Evolutionary conservation across 495 filamentous ascomycete genomes (phyloP), one percentile per base, ranked within the genome.

Genomic region (Aspergillus egyptiacus): DNA sequence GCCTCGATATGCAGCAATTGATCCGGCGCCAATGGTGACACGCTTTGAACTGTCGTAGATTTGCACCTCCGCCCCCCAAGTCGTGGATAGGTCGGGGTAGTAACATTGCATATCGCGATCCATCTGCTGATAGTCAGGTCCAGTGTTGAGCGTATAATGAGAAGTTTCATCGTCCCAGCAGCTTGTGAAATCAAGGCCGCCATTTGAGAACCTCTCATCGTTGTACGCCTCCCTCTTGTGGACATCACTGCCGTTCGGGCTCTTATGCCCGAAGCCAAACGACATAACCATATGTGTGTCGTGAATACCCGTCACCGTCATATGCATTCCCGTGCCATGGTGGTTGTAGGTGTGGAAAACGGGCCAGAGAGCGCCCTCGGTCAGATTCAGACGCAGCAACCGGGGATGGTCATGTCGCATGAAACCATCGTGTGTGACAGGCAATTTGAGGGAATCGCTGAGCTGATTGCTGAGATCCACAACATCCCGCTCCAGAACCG

Each of bases 111-210:
- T 33, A 33, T 46, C 25, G 2, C 15, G 2, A 19, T 46, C 42
- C 42, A 46, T 33, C 42, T 46, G 42, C 25, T 32, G 15, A 20
- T 32, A 46, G 32, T 46, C 42, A 2, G 42, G 33, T 24, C 25
- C 25, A 5, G 42, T 46, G 15, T 46, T 46, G 9, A 46, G 42
- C 28, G 15, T 2, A 17, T 46, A 15, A 15, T 6, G 4, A 27
- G 2, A 3, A 2, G 17, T 3, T 2, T 31, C 25, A 32, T 17
- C 19, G 25, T 46, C n/a, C 2, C 2, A 46, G 27, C 42, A 46
- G n/a, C n/a, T 13, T 6, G 42, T 46, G 27, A 46, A 46, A 33
- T 46, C 42, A 32, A 46, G 20, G n/a, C 42, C 42, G 25, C 42
- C 42, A 18, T 33, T 34, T 2, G 42, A 17, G 27, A 46, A 46